These are phyloP conservation scores for Alternaria gansuensis DNA, from an alignment of 2,329 filamentous ascomycete species.

Conservation along the genomic window DNA sequence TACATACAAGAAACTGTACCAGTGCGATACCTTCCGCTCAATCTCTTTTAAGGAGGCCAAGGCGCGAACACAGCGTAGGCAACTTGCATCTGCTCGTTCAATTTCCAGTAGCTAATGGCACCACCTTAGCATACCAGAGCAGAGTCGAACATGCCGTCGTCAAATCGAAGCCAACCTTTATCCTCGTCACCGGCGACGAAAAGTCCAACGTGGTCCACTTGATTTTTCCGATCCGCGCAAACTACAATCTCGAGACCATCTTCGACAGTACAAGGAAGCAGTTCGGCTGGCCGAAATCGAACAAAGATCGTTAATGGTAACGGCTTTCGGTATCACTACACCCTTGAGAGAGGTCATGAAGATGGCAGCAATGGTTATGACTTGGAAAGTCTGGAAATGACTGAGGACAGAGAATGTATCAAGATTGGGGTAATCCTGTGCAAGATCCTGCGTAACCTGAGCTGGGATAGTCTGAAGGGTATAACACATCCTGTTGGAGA, in stretches of 20 bases:
- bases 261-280: not conserved
- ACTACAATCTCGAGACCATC: not conserved
- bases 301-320: not conserved
- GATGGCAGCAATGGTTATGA: not conserved
- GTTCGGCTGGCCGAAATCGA: not conserved
- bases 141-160: not conserved
- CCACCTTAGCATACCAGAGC: not conserved
- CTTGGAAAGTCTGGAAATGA: not conserved
- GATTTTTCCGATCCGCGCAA: not conserved
- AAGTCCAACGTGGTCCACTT: not conserved
- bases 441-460: not conserved
- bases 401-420: not conserved
- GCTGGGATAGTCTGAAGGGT: not conserved
- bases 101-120: not conserved
- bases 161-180: not conserved
- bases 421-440: not conserved
- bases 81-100: no score
- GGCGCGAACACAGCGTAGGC: not conserved
- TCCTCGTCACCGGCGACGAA: not conserved
- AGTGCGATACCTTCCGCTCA: not conserved
- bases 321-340: not conserved
- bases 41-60: not conserved
- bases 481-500: not conserved
- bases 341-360: not conserved
- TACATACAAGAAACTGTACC: not conserved